Conservation (phyloP, 148 eudicot species). For the Amaranthus palmeri region DNA sequence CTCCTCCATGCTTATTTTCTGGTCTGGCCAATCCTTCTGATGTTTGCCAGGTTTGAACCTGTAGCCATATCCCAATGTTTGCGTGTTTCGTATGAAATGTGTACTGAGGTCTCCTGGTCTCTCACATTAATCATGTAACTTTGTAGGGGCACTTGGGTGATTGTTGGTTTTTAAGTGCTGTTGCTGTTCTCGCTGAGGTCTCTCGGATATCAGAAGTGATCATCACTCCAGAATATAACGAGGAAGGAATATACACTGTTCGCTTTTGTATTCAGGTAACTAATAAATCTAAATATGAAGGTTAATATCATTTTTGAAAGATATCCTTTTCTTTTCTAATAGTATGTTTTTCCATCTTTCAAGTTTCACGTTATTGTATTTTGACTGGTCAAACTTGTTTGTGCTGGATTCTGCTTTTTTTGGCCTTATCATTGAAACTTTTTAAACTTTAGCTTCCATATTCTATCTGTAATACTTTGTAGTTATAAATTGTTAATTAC, state of each 20-base stretch:
- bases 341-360: background rate
- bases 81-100: background rate
- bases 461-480: background rate
- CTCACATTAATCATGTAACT: slow-evolving; percentile 17
- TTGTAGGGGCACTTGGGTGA: slow-evolving; percentile 93
- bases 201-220: slow-evolving; percentile 91
- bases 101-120: background rate
- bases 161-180: slow-evolving; percentile 99
- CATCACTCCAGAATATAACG: slow-evolving; percentile 85
- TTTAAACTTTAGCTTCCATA: too few relatives aligned
- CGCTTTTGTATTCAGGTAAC: slow-evolving; percentile 97
- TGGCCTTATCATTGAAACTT: too few relatives aligned
- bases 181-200: slow-evolving; percentile 96
- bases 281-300: too few relatives aligned
- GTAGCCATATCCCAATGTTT: background rate
- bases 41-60: slow-evolving; percentile 86
- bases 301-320: too few relatives aligned
- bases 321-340: too few relatives aligned
- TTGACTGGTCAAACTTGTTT: too few relatives aligned
- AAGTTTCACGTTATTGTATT: too few relatives aligned
- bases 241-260: slow-evolving; percentile 96
- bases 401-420: too few relatives aligned
- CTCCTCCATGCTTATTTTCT: slow-evolving; percentile 80
- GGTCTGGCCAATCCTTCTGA: slow-evolving; percentile 94
- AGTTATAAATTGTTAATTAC: background rate